Percentiles rank a stretch among this genome's conserved stretches.
Evolutionary conservation across 2,329 filamentous ascomycete genomes (phyloP).

Genomic region (Phialophora expanda): DNA sequence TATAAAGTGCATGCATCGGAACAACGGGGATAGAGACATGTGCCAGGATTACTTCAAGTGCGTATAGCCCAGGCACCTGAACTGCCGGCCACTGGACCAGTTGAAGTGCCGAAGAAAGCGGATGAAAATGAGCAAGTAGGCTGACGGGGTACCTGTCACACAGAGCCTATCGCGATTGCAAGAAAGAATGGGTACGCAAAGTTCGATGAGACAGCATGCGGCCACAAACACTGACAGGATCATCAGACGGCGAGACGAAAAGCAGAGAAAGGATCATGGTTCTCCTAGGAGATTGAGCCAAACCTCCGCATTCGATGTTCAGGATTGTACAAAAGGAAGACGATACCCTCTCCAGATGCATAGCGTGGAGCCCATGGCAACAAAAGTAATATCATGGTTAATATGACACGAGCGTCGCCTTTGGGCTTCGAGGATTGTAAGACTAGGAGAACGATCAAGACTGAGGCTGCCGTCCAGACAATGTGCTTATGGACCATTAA

Average conservation of each 20-base stretch:
- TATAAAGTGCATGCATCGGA: slow-evolving; percentile 85
- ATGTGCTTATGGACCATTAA: not conserved
- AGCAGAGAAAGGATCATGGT: slow-evolving; percentile 26
- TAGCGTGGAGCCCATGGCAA: slow-evolving; percentile 17
- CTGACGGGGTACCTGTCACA: slow-evolving; percentile 14
- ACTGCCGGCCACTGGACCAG: not conserved
- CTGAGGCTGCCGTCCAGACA: not conserved
- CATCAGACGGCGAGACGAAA: slow-evolving; percentile 31
- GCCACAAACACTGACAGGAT: slow-evolving; percentile 13
- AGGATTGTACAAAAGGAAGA: slow-evolving; percentile 16
- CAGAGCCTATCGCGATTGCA: slow-evolving; percentile 92
- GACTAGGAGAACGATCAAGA: not conserved
- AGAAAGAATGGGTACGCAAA: slow-evolving; percentile 83
- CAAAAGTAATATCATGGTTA: not conserved
- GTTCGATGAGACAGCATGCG: not conserved
- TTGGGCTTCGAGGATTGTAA: slow-evolving; percentile 2
- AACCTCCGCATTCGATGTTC: not conserved
- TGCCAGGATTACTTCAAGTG: slow-evolving; percentile 96
- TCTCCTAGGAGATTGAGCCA: slow-evolving; percentile 18
- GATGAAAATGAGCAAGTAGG: not conserved
- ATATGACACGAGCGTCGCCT: slow-evolving; percentile 3
- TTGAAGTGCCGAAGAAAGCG: not conserved
- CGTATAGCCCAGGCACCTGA: slow-evolving; percentile 45
- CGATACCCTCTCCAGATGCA: slow-evolving; percentile 20
- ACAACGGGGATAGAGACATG: slow-evolving; percentile 84